A percentile compares a stretch with the other conserved stretches of the same genome.
Conservation (phyloP, 495 filamentous ascomycete species). For the Rhizodiscina lignyota region DNA sequence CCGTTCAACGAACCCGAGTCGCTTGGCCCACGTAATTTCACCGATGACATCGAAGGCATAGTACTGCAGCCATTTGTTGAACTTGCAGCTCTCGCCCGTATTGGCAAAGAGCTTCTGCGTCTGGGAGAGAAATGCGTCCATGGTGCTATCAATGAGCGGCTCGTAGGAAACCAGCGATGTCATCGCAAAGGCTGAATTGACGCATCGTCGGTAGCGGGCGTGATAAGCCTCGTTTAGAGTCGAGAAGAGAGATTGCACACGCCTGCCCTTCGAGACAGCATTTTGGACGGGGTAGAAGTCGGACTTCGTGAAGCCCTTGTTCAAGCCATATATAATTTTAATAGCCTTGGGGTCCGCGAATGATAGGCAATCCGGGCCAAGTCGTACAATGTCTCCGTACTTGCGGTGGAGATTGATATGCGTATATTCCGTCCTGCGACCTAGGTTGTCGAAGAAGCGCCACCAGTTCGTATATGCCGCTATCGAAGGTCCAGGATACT, state of each 20-base stretch:
- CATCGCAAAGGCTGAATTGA: slow-evolving; percentile 61
- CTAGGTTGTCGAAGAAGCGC: slow-evolving; percentile 49
- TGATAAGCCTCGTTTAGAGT: slow-evolving; percentile 62
- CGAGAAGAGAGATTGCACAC: slow-evolving; percentile 59
- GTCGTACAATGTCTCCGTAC: slow-evolving; percentile 53
- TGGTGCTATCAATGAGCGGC: slow-evolving; percentile 53
- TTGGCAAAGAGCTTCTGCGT: slow-evolving; percentile 42
- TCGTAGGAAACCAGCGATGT: slow-evolving; percentile 55
- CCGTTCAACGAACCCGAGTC: slow-evolving; percentile 22
- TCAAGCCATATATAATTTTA: slow-evolving; percentile 63
- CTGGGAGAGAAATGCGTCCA: slow-evolving; percentile 42
- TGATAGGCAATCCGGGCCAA: slow-evolving; percentile 51
- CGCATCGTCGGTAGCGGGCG: slow-evolving; percentile 47
- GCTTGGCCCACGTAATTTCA: slow-evolving; percentile 26
- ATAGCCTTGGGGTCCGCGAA: slow-evolving; percentile 51
- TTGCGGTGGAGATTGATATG: slow-evolving; percentile 50
- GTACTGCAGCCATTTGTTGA: slow-evolving; percentile 59
- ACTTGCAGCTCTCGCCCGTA: slow-evolving; percentile 37
- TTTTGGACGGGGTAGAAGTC: slow-evolving; percentile 57
- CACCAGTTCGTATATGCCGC: slow-evolving; percentile 53
- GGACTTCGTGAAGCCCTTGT: slow-evolving; percentile 60
- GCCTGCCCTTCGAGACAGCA: slow-evolving; percentile 43
- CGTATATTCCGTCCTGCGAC: slow-evolving; percentile 43
- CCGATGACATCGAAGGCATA: slow-evolving; percentile 66
- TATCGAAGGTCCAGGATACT: slow-evolving; percentile 49